Evolutionary conservation across 2,329 filamentous ascomycete species (phyloP), one percentile per base, ranked within the genome.

Genomic region (Calonectria naviculata): DNA sequence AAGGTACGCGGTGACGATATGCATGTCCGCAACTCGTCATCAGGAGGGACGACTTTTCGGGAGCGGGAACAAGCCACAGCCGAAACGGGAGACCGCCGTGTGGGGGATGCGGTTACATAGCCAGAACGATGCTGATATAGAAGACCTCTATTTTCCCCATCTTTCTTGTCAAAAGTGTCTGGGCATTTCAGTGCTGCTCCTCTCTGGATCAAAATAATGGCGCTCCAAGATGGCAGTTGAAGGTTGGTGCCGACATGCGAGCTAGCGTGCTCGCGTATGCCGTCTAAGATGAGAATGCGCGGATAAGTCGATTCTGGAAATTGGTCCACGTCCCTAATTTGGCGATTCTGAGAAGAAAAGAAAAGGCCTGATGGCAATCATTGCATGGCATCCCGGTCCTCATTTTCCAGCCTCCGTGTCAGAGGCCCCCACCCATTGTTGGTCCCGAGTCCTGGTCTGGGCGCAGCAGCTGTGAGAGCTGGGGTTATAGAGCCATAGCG

Each of bases 371-470:
- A 58, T 58, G 19, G 52, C 42, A 24, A 49, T 61, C 24, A 24
- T 36, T 62, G 46, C 68, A 62, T 63, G 54, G 47, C 38, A 70
- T 70, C 63, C 68, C 28, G 46, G 68, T 63, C 56, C 46, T 70
- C 44, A 70, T 28, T 70, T 72, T 42, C 28, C 64, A 31, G 46
- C 44, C 26, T 66, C 44, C 24, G 52, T 34, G 17, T 47, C 52
- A 64, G 34, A 73, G 72, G 62, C 69, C 69, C 65, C 74, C 74
- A 38, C 62, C 62, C 63, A 29, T 52, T 60, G 47, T 74, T 69
- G 34, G 46, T 47, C 47, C 41, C 65, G 63, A n/a, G n/a, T n/a
- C n/a, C 17, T 15, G 61, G 34, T 21, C 42, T 49, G 28, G 31
- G 34, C 26, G 65, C 19, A 36, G 65, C 21, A 58, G 54, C 66